Base-by-base conservation (phyloP, 345 rosid species). In the Geranium brycei region DNA sequence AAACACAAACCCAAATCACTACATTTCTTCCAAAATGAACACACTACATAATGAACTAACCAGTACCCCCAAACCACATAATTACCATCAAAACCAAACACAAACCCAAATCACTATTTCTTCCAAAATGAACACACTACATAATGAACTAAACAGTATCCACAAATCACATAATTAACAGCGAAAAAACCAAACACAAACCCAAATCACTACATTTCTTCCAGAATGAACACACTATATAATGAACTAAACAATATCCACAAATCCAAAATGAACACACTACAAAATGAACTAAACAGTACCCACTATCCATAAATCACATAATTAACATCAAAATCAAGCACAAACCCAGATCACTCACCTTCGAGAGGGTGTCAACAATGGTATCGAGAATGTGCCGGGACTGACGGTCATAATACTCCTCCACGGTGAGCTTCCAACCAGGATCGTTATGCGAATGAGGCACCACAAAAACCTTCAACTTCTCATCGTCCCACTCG, bases 401-500 rank as follows among this genome's bases (percentile, higher is more conserved):
- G 1, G 96, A 75, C 64, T 93, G 95, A 65, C 68, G 77, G 63
- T 87, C 91, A 62, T 93, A 93, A 66, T 93, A 93, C 92, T 93
- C 99, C 3, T 91, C 97, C 18, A 93, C 97, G 0, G 99, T 93
- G 51, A 86, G 74, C 80, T 83, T 93, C 99, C 99, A 93, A 5
- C 97, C 99, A 5, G 99, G 99, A 83, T 93, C 99, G 64, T 93
- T 90, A 75, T 93, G 99, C 30, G 99, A 93, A 66, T 91, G 99
- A 57, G 99, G 99, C 68, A 85, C 89, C 23, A 93, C 96, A 75
- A 93, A 74, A 51, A 91, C 73, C 82, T 93, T 93, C 73, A 91
- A 72, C 69, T 79, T 85, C 86, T 91, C 96, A 35, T 56, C 64
- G 70, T 91, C 87, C 99, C 99, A 93, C 70, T 93, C 99, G 28